A percentile compares a stretch with the other conserved stretches of the same genome.
Conservation (phyloP, 345 rosid genomes). For the Dipteronia dyeriana region DNA sequence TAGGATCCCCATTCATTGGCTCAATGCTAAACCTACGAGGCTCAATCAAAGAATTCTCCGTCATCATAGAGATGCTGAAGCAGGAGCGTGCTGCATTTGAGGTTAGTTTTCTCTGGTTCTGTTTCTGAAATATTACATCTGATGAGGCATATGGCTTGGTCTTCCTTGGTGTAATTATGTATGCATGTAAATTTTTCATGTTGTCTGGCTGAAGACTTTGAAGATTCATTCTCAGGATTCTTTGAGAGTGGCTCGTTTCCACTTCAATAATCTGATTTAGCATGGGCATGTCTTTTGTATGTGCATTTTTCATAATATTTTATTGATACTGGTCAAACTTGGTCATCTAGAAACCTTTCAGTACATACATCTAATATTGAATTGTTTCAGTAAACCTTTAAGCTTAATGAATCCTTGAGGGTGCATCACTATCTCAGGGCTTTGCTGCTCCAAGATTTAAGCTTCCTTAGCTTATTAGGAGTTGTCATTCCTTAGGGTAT, state of each 20-base stretch:
- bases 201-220: not conserved
- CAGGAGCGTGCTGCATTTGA: constrained; percentile 56
- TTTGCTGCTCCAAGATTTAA: not conserved
- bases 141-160: not conserved
- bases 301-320: not conserved
- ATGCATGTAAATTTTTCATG: not conserved
- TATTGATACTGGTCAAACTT: not conserved
- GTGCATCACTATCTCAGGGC: not conserved
- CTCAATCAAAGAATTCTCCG: constrained; percentile 48
- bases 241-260: not conserved
- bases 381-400: not conserved
- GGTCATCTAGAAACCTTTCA: not conserved
- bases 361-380: not conserved
- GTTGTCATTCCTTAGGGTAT: not conserved
- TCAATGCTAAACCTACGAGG: constrained; percentile 47
- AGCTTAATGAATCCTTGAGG: not conserved
- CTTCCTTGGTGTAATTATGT: not conserved
- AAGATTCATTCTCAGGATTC: not conserved
- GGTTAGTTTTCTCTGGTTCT: constrained; percentile 48
- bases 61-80: constrained; percentile 65
- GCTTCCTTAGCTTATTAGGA: not conserved
- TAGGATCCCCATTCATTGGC: constrained; percentile 45
- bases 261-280: not conserved
- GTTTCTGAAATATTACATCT: not conserved
- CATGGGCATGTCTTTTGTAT: not conserved